Evolutionary conservation across 2,329 filamentous ascomycete genomes (phyloP).

Genomic region (Chaetomiaceae sp.): DNA sequence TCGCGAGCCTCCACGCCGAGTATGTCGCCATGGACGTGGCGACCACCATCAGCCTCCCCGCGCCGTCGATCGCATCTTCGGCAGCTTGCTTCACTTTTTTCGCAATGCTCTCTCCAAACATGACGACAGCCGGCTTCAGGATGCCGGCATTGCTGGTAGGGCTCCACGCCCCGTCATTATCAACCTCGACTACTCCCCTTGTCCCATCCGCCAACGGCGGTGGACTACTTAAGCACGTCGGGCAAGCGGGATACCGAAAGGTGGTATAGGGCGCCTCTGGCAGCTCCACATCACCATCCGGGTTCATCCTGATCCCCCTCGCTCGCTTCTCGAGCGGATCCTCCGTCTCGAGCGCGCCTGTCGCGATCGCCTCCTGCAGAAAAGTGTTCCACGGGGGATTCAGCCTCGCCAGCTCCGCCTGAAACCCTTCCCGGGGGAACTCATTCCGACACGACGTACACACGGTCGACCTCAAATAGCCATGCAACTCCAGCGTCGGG

Average conservation of each 20-base stretch:
- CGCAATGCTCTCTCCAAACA: slow-evolving; percentile 91
- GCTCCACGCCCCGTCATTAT: slow-evolving; percentile 76
- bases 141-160: slow-evolving; percentile 66
- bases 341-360: slow-evolving; percentile 73
- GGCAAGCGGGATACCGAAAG: slow-evolving; percentile 88
- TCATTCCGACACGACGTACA: slow-evolving; percentile 75
- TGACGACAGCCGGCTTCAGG: slow-evolving; percentile 87
- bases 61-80: slow-evolving; percentile 73
- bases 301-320: slow-evolving; percentile 76
- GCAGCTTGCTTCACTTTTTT: slow-evolving; percentile 66
- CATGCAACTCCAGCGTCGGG: slow-evolving; percentile 81
- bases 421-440: slow-evolving; percentile 68
- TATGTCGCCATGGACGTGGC: slow-evolving; percentile 93
- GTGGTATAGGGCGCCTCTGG: slow-evolving; percentile 82
- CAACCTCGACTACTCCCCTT: slow-evolving; percentile 58
- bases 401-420: slow-evolving; percentile 66
- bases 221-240: slow-evolving; percentile 66
- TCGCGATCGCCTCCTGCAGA: slow-evolving; percentile 64
- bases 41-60: slow-evolving; percentile 70
- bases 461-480: slow-evolving; percentile 75
- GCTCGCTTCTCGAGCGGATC: slow-evolving; percentile 64
- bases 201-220: slow-evolving; percentile 53
- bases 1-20: slow-evolving; percentile 86
- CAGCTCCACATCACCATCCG: slow-evolving; percentile 90
- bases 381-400: slow-evolving; percentile 86